Base-by-base conservation (phyloP, 2,329 filamentous ascomycete genomes). In the Colletotrichum lindemuthianum region DNA sequence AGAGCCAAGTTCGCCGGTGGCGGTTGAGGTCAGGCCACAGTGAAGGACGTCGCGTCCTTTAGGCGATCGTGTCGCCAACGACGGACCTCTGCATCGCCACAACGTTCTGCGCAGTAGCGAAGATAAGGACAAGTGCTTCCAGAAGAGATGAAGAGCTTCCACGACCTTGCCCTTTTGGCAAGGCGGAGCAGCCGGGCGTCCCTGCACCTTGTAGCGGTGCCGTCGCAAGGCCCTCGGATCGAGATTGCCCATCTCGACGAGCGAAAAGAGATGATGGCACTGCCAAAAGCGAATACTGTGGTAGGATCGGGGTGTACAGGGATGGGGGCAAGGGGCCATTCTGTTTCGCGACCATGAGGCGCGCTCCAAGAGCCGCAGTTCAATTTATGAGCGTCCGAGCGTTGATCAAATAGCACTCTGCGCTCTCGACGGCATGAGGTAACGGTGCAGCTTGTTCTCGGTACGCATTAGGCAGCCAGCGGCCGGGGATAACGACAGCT, bases 311-410 rank as follows among this genome's bases (percentile, higher is more conserved):
- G 36, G 51, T 63, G 41, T 51, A 32, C 37, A 13, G 53, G 37
- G 15, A 49, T 13, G 40, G 44, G 37, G 43, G 53, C 53, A 41
- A 47, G 49, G 48, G 63, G 51, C 41, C 59, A 54, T 54, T 64
- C 63, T 66, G 53, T 66, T 66, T 66, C 49, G 60, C 16, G 43
- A 56, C 52, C 43, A 44, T 57, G 58, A 65, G 56, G 52, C 63
- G 63, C 52, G 58, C 51, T 61, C 6, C 40, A 47, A 33, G 48
- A 52, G 63, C 45, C 16, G 48, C 53, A 59, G 43, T 39, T 24
- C 43, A 64, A 64, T 66, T 64, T 64, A 41, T 36, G 34, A 15
- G 59, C 24, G 63, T 64, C 63, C 53, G 53, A 66, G 63, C 63
- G 63, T 59, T 66, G 48, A 64, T 64, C 43, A 59, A 48, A 66